Conservation (phyloP, 2,329 filamentous ascomycete genomes). For the Fusarium nodosum region DNA sequence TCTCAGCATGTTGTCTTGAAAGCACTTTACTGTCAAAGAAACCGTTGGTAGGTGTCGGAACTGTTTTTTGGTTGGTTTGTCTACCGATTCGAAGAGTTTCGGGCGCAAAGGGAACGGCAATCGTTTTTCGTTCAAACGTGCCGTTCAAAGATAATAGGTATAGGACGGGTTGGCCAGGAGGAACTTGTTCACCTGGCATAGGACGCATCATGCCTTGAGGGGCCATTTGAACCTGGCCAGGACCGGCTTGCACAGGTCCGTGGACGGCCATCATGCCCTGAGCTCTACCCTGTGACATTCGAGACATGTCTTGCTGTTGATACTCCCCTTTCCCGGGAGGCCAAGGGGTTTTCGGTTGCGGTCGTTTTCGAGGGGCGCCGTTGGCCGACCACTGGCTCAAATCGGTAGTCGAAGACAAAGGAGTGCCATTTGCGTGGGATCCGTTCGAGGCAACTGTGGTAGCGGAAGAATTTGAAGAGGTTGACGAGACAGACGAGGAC, state of each 20-base stretch:
- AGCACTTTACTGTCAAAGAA: conserved; percentile 99
- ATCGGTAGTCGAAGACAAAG: conserved; percentile 62
- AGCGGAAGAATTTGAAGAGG: conserved; percentile 74
- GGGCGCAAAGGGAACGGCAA: conserved; percentile 91
- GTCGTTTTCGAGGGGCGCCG: conserved; percentile 64
- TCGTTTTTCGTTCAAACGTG: conserved; percentile 97
- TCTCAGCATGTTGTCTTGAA: conserved; percentile 94
- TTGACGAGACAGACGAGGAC: conserved; percentile 89
- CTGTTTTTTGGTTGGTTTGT: conserved; percentile 96
- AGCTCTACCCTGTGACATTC: conserved; percentile 58
- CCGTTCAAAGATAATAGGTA: conserved; percentile 92
- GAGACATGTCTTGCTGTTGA: conserved; percentile 62
- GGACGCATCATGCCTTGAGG: conserved; percentile 72
- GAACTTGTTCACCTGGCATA: conserved; percentile 68
- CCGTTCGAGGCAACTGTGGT: conserved; percentile 74
- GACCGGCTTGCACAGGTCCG: conserved; percentile 51
- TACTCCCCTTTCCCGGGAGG: conserved; percentile 62
- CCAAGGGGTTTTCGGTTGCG: conserved; percentile 66
- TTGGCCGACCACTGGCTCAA: conserved; percentile 65
- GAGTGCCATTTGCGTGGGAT: conserved; percentile 72
- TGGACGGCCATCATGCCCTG: conserved; percentile 59
- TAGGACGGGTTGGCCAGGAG: conserved; percentile 80
- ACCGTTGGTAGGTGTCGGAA: conserved; percentile 90
- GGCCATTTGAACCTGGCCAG: conserved; percentile 55
- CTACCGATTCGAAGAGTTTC: conserved; percentile 94